These are phyloP conservation scores for Erythrophleum ivorense DNA, from an alignment of 331 rosid species.

Conservation along the genomic window DNA sequence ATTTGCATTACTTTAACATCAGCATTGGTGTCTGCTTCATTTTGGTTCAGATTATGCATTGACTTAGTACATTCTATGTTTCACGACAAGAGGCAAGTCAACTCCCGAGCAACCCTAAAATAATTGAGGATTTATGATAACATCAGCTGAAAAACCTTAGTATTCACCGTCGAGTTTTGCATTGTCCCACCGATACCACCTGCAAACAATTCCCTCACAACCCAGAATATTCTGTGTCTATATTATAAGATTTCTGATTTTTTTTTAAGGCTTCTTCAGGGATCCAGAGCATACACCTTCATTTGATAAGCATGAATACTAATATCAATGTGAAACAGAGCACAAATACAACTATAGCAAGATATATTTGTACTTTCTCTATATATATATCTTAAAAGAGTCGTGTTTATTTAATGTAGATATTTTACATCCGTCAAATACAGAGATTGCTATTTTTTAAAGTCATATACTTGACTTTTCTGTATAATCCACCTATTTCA, in stretches of 20 bases:
- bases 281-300: too few species aligned
- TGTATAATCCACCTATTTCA: too few species aligned
- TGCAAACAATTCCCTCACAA: neutral
- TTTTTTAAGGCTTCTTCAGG: neutral
- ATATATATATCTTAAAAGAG: too few species aligned
- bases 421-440: too few species aligned
- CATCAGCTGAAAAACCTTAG: neutral
- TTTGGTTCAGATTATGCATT: neutral
- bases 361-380: too few species aligned
- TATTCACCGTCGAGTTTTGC: neutral
- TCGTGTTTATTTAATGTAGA: too few species aligned
- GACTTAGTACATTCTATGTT: constrained; percentile 11
- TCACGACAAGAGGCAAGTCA: constrained; percentile 34
- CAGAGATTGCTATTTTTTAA: too few species aligned
- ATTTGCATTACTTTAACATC: neutral
- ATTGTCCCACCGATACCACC: neutral
- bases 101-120: neutral
- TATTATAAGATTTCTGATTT: neutral
- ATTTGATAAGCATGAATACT: too few species aligned
- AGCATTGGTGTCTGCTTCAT: neutral
- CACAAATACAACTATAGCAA: too few species aligned
- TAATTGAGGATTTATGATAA: constrained; percentile 26
- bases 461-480: too few species aligned
- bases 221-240: constrained; percentile 33
- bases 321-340: too few species aligned